phyloP scores from a whole-genome alignment of 2,329 filamentous ascomycete species.

The Penicillium griseofulvum region DNA sequence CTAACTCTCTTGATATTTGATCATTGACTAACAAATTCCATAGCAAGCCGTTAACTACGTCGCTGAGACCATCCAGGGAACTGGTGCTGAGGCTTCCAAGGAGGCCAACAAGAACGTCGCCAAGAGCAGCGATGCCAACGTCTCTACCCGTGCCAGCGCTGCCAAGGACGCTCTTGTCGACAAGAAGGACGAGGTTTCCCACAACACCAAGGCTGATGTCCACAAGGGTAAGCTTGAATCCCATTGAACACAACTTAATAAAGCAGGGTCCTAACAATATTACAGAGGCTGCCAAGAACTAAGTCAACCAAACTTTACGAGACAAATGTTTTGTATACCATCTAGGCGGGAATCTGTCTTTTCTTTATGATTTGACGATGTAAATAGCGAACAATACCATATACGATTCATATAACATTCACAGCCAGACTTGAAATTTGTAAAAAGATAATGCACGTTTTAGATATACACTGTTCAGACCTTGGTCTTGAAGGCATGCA shows the following conservation, averaged over 20 bases:
- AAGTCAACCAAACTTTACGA: neutral
- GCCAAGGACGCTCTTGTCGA: constrained; percentile 52
- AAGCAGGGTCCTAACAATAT: neutral
- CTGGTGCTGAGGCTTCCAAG: constrained; percentile 58
- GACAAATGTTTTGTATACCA: neutral
- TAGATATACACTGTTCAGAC: neutral
- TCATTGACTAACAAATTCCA: neutral
- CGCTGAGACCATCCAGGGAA: constrained; percentile 61
- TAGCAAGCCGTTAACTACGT: constrained; percentile 67
- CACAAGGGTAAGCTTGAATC: constrained; percentile 19
- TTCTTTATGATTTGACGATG: neutral
- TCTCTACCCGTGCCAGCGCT: constrained; percentile 56
- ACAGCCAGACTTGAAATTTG: neutral
- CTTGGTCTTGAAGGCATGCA: no score
- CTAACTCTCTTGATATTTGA: neutral
- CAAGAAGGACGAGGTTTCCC: constrained; percentile 54
- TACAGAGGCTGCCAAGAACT: constrained; percentile 17
- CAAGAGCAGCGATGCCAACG: constrained; percentile 57
- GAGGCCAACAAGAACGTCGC: constrained; percentile 68
- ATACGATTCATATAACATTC: no score
- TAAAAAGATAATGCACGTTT: neutral
- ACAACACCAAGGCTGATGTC: constrained; percentile 41
- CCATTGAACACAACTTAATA: neutral
- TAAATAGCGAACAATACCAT: constrained; percentile 7
- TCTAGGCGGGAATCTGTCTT: neutral